phyloP scores from a whole-genome alignment of 768 basidiomycete species.

The Trametes sanguinea region DNA sequence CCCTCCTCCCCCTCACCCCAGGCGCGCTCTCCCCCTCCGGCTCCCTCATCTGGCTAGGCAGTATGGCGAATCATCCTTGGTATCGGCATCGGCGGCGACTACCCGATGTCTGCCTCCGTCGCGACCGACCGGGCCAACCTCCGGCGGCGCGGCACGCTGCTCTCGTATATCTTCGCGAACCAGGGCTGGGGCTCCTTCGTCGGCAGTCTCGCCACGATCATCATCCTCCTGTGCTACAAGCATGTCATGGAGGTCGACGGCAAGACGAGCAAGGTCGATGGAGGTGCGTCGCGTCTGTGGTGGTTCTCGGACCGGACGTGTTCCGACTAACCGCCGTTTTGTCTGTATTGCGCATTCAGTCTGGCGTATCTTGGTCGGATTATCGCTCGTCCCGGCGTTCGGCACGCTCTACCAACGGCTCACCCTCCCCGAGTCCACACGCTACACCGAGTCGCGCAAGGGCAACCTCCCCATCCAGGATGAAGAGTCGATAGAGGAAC shows the following conservation, averaged over 20 bases:
- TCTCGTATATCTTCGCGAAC: slow-evolving; percentile 76
- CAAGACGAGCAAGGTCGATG: slow-evolving; percentile 67
- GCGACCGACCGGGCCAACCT: slow-evolving; percentile 67
- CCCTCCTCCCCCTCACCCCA: slow-evolving; percentile 12
- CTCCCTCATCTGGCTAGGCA: slow-evolving; percentile 61
- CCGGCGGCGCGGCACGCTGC: slow-evolving; percentile 67
- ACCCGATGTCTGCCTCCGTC: slow-evolving; percentile 74
- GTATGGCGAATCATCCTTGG: slow-evolving; percentile 75
- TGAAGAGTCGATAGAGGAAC: slow-evolving; percentile 33
- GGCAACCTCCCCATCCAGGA: slow-evolving; percentile 10
- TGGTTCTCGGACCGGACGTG: background rate
- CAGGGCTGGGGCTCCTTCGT: slow-evolving; percentile 78
- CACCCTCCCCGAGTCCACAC: slow-evolving; percentile 68
- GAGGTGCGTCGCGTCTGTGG: slow-evolving; percentile 44
- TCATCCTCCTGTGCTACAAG: slow-evolving; percentile 66
- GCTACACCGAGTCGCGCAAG: slow-evolving; percentile 50
- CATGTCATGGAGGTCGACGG: slow-evolving; percentile 59
- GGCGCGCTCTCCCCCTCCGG: slow-evolving; percentile 51
- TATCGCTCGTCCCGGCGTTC: slow-evolving; percentile 75
- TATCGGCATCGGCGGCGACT: slow-evolving; percentile 78
- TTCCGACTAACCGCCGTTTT: background rate
- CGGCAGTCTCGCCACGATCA: slow-evolving; percentile 61
- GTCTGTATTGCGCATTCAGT: slow-evolving; percentile 36
- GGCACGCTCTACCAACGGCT: slow-evolving; percentile 76
- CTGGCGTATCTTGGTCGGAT: slow-evolving; percentile 75